Conservation (phyloP, 2,329 filamentous ascomycete genomes). For the Colletotrichum cereale region DNA sequence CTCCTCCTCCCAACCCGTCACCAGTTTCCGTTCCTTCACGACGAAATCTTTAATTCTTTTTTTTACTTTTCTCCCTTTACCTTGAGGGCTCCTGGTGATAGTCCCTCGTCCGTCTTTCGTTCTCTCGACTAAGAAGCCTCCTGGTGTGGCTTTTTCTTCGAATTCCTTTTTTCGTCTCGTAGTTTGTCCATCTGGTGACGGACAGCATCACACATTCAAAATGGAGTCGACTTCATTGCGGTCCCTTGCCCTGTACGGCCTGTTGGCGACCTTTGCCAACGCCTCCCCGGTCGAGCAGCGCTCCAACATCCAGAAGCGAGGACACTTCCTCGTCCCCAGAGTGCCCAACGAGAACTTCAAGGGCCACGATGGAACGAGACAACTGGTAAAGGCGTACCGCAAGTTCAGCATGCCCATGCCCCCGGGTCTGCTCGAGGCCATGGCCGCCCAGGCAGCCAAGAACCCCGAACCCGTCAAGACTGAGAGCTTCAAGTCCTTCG, state of each 20-base stretch:
- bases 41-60: conserved; percentile 7
- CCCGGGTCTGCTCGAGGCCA: conserved; percentile 54
- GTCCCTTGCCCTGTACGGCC: conserved; percentile 37
- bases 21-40: conserved; percentile 15
- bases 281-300: conserved; percentile 40
- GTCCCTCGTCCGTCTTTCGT: conserved; percentile 30
- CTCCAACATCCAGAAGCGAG: conserved; percentile 58
- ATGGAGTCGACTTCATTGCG: conserved; percentile 36
- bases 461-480: conserved; percentile 43
- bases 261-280: conserved; percentile 45
- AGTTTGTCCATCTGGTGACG: conserved; percentile 30
- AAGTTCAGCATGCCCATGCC: conserved; percentile 73
- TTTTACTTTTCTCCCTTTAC: not conserved
- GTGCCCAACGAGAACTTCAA: conserved; percentile 67
- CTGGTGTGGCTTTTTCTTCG: conserved; percentile 37
- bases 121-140: conserved; percentile 28
- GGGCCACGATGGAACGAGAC: conserved; percentile 67
- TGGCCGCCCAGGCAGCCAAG: conserved; percentile 44
- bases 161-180: not conserved
- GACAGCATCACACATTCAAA: conserved; percentile 23
- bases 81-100: conserved; percentile 38
- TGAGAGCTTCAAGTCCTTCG: conserved; percentile 33
- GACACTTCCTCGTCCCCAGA: conserved; percentile 72
- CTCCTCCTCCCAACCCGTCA: not conserved
- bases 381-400: conserved; percentile 74